Evolutionary conservation across 2,329 filamentous ascomycete species (phyloP).

Genomic region (Cladophialophora chaetospira): DNA sequence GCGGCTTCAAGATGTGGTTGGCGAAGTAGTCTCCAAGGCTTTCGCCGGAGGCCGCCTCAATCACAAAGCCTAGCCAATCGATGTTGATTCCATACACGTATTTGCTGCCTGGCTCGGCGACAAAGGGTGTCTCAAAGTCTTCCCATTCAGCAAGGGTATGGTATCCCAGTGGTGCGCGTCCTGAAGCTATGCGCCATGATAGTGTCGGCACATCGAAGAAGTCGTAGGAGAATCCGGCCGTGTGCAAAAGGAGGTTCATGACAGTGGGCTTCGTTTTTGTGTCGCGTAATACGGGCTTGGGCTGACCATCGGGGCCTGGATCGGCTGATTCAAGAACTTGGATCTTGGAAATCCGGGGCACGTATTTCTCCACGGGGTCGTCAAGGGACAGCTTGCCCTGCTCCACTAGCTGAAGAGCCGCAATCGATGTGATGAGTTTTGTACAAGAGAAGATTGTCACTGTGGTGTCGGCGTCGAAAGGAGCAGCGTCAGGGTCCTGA

Average conservation of each 20-base stretch:
- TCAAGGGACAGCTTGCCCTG: constrained; percentile 29
- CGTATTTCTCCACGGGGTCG: constrained; percentile 30
- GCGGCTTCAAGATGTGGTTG: constrained; percentile 49
- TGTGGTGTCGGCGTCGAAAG: constrained; percentile 25
- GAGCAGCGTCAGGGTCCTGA: constrained; percentile 13
- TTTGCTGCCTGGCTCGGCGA: constrained; percentile 25
- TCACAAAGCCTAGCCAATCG: constrained; percentile 53
- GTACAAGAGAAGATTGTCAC: constrained; percentile 28
- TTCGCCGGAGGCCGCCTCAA: constrained; percentile 49
- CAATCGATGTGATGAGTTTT: constrained; percentile 28
- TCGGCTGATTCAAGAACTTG: constrained; percentile 23
- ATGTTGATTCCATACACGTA: constrained; percentile 40
- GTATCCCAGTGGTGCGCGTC: constrained; percentile 13
- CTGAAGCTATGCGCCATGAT: constrained; percentile 16
- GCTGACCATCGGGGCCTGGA: constrained; percentile 8
- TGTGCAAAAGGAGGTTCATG: constrained; percentile 29
- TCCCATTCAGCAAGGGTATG: constrained; percentile 2
- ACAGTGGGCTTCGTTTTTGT: constrained; percentile 26
- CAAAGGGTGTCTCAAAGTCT: constrained; percentile 22
- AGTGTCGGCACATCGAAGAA: constrained; percentile 25
- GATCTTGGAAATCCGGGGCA: constrained; percentile 23
- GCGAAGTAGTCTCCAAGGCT: constrained; percentile 50
- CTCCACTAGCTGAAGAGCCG: constrained; percentile 29
- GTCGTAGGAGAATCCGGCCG: constrained; percentile 29
- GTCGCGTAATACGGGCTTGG: constrained; percentile 13